Evolutionary conservation across 2,329 filamentous ascomycete genomes (phyloP), one percentile per base, ranked within the genome.

Genomic region (Penicillium sp.): DNA sequence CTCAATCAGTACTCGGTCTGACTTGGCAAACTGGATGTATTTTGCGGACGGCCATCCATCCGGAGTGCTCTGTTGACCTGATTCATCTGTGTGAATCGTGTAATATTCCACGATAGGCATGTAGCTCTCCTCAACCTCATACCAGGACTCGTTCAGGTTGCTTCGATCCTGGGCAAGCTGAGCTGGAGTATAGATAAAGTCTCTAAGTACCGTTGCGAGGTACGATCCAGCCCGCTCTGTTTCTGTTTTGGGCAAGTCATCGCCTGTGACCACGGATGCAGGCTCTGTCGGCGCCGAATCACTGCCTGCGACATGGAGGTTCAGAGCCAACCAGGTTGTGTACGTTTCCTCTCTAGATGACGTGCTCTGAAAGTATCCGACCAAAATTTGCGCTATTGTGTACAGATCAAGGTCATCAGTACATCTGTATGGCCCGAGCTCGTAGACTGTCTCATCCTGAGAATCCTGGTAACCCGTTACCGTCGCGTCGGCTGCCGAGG

Each of bases 21-120:
- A 77, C 47, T 78, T 74, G 2, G 77, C 75, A 45, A 87, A 78
- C 62, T 86, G 83, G 33, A 88, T 71, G 62, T 80, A 86, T 21
- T 80, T 78, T 62, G 85, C 81, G n/a, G 80, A 82, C 0, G 87
- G 87, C 87, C 87, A 89, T 11, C 87, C 87, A 70, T 86, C 79
- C 1, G 77, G 67, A 0, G 85, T 88, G 21, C 77, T 77, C 35
- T 74, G 72, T n/a, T 55, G 62, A 19, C 77, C 75, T 3, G 71
- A 63, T 11, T 63, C 48, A 42, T 75, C 63, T 27, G 70, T 65
- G 9, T 78, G 67, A 1, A 76, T 75, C 6, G 73, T 74, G 57
- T 84, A 86, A 63, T 87, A 89, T 25, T 80, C 77, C 3, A 71
- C 62, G 21, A 81, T 75, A 1, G 85, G 83, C 37, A 76, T 74